Evolutionary conservation across 78 protist species (phyloP).

Genomic region (Pigoraptor vietnamica): DNA sequence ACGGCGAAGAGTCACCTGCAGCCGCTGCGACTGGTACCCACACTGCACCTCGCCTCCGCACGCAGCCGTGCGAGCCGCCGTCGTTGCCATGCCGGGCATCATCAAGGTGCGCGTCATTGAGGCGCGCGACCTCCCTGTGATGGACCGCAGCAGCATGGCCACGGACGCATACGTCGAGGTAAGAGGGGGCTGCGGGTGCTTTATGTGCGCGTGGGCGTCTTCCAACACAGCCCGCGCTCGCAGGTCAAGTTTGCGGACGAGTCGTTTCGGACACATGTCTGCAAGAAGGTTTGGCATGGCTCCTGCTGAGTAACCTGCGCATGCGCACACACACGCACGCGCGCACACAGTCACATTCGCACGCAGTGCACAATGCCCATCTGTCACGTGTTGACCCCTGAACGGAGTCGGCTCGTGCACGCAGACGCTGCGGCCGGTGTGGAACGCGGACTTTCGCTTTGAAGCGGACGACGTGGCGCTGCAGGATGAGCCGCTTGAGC

Average conservation of each 20-base stretch:
- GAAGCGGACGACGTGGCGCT: constrained; percentile 69
- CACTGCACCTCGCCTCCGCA: too few relatives aligned
- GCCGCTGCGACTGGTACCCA: too few relatives aligned
- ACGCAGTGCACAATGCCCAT: too few relatives aligned
- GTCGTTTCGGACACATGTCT: not conserved
- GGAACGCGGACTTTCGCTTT: constrained; percentile 68
- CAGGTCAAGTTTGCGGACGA: constrained; percentile 3
- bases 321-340: too few relatives aligned
- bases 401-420: too few relatives aligned
- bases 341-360: too few relatives aligned
- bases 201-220: too few relatives aligned
- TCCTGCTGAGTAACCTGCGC: too few relatives aligned
- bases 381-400: too few relatives aligned
- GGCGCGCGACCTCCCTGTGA: constrained; percentile 88
- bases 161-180: constrained; percentile 90
- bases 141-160: constrained; percentile 76
- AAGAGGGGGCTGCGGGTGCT: not conserved
- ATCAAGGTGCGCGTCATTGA: constrained; percentile 62
- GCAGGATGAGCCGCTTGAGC: constrained; percentile 55
- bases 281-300: constrained; percentile 3
- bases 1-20: too few relatives aligned
- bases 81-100: constrained; percentile 70
- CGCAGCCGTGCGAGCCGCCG: not conserved
- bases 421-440: constrained; percentile 72
- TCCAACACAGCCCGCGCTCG: too few relatives aligned